A percentile compares a stretch with the other conserved stretches of the same genome.
Evolutionary conservation across 208 protist species (phyloP).

Genomic region (Acanthamoeba lenticulata): DNA sequence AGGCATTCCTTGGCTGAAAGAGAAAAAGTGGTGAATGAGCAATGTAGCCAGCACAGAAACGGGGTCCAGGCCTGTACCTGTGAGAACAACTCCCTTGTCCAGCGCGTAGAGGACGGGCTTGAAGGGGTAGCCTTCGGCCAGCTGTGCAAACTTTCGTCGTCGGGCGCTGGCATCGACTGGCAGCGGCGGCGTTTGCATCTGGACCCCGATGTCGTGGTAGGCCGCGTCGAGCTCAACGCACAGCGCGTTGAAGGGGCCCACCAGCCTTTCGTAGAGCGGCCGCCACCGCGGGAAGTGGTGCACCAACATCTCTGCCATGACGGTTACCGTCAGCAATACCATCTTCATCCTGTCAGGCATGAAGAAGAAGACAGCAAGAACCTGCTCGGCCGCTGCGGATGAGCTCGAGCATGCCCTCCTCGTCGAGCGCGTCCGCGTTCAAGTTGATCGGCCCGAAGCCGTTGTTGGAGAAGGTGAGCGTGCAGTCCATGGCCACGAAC

Average conservation of each 20-base stretch:
- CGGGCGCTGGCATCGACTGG: neutral
- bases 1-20: neutral
- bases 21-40: neutral
- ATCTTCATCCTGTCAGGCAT: neutral
- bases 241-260: neutral
- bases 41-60: neutral
- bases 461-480: neutral
- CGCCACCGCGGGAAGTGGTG: neutral
- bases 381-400: neutral
- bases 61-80: no score
- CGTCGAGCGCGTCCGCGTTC: constrained; percentile 17
- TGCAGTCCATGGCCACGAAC: neutral
- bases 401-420: neutral
- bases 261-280: neutral
- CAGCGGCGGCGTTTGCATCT: neutral
- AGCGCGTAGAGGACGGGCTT: neutral
- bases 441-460: constrained; percentile 44
- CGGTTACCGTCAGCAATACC: no score
- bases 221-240: neutral
- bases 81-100: neutral
- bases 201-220: neutral
- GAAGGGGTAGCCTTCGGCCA: neutral
- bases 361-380: neutral
- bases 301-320: neutral
- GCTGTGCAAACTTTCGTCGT: neutral